phyloP scores from a whole-genome alignment of 345 rosid genomes.

The Raphanus sativus region DNA sequence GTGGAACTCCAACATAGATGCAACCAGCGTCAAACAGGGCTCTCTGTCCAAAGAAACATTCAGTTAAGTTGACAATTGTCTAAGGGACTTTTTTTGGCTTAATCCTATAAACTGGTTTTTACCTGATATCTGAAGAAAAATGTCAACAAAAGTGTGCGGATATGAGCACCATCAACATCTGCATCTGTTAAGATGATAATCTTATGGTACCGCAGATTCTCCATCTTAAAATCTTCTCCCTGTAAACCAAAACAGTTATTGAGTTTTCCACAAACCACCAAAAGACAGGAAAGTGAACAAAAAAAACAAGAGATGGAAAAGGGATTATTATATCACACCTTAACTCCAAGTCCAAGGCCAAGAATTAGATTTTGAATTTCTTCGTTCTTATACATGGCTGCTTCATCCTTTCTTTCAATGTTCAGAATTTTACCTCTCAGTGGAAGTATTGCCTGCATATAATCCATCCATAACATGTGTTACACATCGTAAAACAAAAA shows the following conservation, averaged over 20 bases:
- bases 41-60: constrained; percentile 52
- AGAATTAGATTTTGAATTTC: constrained; percentile 96
- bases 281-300: background rate
- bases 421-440: constrained; percentile 95
- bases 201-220: constrained; percentile 85
- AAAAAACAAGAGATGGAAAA: constrained; percentile 1
- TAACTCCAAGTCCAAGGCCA: constrained; percentile 96
- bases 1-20: constrained; percentile 98
- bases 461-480: background rate
- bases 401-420: constrained; percentile 91
- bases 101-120: background rate
- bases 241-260: constrained; percentile 36
- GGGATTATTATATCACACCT: constrained; percentile 46
- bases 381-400: constrained; percentile 97
- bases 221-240: constrained; percentile 94
- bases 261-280: constrained; percentile 4
- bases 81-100: background rate
- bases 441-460: constrained; percentile 91
- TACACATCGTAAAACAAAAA: too few relatives aligned
- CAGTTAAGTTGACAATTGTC: constrained; percentile 22
- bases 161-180: constrained; percentile 99
- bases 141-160: constrained; percentile 84
- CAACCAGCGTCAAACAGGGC: constrained; percentile 86
- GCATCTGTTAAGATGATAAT: constrained; percentile 98
- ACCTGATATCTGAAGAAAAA: constrained; percentile 99